Base-by-base conservation (phyloP, 768 basidiomycete genomes). In the Dioszegia aurantiaca region DNA sequence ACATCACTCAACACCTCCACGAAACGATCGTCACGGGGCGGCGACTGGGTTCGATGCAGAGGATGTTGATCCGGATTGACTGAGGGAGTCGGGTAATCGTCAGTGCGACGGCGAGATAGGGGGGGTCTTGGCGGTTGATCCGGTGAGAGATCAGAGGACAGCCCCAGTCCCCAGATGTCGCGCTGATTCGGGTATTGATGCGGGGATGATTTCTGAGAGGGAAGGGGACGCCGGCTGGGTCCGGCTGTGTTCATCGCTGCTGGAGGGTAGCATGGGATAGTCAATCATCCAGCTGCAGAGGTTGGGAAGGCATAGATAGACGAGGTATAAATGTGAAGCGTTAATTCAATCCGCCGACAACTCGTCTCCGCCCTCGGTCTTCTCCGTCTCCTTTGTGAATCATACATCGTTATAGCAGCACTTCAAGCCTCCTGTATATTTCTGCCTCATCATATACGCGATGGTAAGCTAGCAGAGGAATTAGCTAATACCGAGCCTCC, bases 401-500 rank as follows among this genome's bases (percentile, higher is more conserved):
- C n/a, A n/a, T n/a, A n/a, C n/a, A n/a, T n/a, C n/a, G n/a, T n/a
- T n/a, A n/a, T n/a, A n/a, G n/a, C n/a, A n/a, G n/a, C n/a, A n/a
- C n/a, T n/a, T n/a, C n/a, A n/a, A n/a, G n/a, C n/a, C n/a, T n/a
- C n/a, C n/a, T n/a, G n/a, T n/a, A n/a, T n/a, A n/a, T n/a, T n/a
- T n/a, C n/a, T n/a, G n/a, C n/a, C n/a, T n/a, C n/a, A n/a, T n/a
- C n/a, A n/a, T n/a, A n/a, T n/a, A n/a, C n/a, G n/a, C n/a, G 6
- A 33, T 33, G 33, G 33, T 33, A 33, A 33, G 33, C 33, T 6
- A 33, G 14, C 8, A 14, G 33, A 33, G 8, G 33, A 33, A 6
- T 6, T 6, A 14, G 33, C 33, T 33, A 14, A 33, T 14, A 14
- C 6, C 14, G 6, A 73, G 72, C 69, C 72, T 8, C 72, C 72